Evolutionary conservation across 176 grass and related monocot species (phyloP).

Genomic region (sorghum (Sorghum bicolor)): Sorghum_bicolor_NCBIv3 NC_012874.2:71001-71500

Average conservation of each 20-base stretch:
- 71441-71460: too few species aligned
- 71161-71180: neutral
- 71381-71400: too few species aligned
- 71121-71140: neutral
- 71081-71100: neutral
- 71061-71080: neutral
- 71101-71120: constrained; percentile 1
- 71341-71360: too few species aligned
- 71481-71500: too few species aligned
- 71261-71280: neutral
- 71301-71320: neutral
- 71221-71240: neutral
- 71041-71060: neutral
- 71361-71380: too few species aligned
- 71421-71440: too few species aligned
- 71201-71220: neutral
- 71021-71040: neutral
- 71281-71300: neutral
- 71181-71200: neutral
- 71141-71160: neutral
- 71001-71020: neutral
- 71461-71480: too few species aligned
- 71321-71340: neutral
- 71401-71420: too few species aligned
- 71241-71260: neutral